These are phyloP conservation scores for Fusarium foetens DNA, from an alignment of 2,329 filamentous ascomycete species.

Conservation along the genomic window DNA sequence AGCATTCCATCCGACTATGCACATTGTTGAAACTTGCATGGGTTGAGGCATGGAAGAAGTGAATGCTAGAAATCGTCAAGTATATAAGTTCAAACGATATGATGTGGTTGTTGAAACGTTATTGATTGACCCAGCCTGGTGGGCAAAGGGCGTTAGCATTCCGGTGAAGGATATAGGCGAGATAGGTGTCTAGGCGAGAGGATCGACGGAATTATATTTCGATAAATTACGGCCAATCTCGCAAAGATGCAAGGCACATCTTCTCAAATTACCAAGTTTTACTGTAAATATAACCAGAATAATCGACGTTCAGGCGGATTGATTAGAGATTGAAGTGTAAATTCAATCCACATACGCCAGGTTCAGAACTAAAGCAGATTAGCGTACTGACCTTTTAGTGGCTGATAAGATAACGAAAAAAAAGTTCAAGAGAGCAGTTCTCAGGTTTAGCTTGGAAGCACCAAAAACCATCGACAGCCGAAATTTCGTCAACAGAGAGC, in stretches of 20 bases:
- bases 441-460: slow-evolving; percentile 37
- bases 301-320: background rate
- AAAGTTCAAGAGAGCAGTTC: slow-evolving; percentile 50
- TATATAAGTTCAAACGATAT: background rate
- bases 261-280: background rate
- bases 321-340: background rate
- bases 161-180: background rate
- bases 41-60: background rate
- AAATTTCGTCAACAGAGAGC: slow-evolving; percentile 45
- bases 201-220: background rate
- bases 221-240: background rate
- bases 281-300: background rate
- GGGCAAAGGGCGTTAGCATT: background rate
- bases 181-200: background rate
- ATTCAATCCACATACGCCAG: background rate
- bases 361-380: slow-evolving; percentile 20
- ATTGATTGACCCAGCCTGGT: background rate
- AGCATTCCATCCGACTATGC: background rate
- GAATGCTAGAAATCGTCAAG: background rate
- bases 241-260: background rate
- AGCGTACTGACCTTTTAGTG: background rate
- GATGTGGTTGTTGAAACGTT: background rate
- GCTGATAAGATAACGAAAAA: slow-evolving; percentile 47
- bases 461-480: slow-evolving; percentile 40
- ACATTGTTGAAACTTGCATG: background rate